phyloP scores from a whole-genome alignment of 1,284 basidiomycete species.

The Microbotryum intermedium region DNA sequence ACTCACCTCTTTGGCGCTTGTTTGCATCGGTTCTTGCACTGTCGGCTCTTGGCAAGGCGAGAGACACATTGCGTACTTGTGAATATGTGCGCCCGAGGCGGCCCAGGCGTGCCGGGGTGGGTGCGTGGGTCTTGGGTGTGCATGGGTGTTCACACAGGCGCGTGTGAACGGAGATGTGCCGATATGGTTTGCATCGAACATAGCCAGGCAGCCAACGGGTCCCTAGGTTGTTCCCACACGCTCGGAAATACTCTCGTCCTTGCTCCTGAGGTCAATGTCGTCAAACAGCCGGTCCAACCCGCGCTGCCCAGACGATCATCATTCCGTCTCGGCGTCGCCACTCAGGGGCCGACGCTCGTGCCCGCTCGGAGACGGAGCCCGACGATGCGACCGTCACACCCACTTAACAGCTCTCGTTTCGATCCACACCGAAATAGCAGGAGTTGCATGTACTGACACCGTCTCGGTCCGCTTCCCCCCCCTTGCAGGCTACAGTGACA shows the following conservation, averaged over 20 bases:
- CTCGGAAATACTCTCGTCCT: neutral
- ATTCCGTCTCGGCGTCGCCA: neutral
- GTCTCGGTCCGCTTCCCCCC: neutral
- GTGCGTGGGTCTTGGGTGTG: no score
- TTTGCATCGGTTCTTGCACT: neutral
- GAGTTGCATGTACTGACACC: neutral
- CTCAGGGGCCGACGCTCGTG: neutral
- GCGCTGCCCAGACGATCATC: neutral
- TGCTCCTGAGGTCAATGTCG: neutral
- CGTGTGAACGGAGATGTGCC: no score
- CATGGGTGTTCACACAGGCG: no score
- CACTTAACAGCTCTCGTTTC: neutral
- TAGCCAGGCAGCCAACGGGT: no score
- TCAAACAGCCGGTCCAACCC: neutral
- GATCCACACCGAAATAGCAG: neutral
- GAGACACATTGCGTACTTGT: neutral
- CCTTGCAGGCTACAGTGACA: constrained; percentile 29
- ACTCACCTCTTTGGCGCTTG: neutral
- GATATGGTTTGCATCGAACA: no score
- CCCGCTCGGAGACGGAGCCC: neutral
- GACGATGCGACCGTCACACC: neutral
- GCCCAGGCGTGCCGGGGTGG: no score
- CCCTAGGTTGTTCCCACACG: no score
- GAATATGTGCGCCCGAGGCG: no score
- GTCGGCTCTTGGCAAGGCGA: neutral